phyloP scores from a whole-genome alignment of 371 early-diverging fungal genomes.

The Mucor ambiguus region DNA sequence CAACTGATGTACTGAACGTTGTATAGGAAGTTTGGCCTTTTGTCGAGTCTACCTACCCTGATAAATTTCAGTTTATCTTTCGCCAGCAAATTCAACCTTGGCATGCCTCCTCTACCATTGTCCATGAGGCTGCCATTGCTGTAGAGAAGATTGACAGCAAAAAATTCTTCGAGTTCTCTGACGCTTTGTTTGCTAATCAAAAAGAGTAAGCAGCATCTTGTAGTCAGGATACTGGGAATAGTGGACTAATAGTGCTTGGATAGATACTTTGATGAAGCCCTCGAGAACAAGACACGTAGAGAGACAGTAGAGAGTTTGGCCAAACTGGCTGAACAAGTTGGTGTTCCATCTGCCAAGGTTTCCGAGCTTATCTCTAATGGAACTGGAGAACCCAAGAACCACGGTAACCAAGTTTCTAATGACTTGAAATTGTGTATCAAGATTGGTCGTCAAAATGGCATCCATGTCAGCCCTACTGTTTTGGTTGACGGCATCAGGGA shows the following conservation, averaged over 20 bases:
- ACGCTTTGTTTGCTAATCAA: constrained; percentile 64
- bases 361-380: constrained; percentile 48
- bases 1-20: background rate
- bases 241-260: background rate
- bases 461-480: constrained; percentile 82
- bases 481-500: constrained; percentile 73
- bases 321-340: constrained; percentile 48
- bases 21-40: constrained; percentile 60
- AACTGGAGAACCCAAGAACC: constrained; percentile 46
- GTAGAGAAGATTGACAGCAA: constrained; percentile 64
- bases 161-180: constrained; percentile 62
- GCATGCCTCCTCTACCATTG: constrained; percentile 76
- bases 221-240: background rate
- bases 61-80: constrained; percentile 64
- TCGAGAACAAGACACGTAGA: constrained; percentile 58
- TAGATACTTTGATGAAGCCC: constrained; percentile 71
- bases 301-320: constrained; percentile 52
- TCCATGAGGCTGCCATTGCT: constrained; percentile 84
- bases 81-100: constrained; percentile 87
- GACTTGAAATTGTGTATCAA: constrained; percentile 73
- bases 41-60: constrained; percentile 51
- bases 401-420: constrained; percentile 65
- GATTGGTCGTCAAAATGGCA: constrained; percentile 69
- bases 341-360: constrained; percentile 47
- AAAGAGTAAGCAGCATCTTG: constrained; percentile 41